These are phyloP conservation scores for Fusarium dimerum DNA, from an alignment of 2,329 filamentous ascomycete species.

Conservation along the genomic window DNA sequence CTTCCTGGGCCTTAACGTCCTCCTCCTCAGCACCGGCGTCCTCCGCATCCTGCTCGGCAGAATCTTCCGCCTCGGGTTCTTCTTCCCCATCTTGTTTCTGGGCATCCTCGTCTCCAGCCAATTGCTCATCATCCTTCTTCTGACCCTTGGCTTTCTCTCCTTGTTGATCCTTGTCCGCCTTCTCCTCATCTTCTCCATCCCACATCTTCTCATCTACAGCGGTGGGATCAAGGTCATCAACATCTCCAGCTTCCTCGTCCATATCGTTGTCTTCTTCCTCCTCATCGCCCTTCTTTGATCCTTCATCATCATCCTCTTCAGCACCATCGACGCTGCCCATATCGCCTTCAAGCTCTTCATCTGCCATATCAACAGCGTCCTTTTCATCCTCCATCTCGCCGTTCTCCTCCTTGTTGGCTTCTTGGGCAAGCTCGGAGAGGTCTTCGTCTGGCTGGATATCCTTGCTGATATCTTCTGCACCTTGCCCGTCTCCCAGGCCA, in stretches of 20 bases:
- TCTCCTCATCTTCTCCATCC: slow-evolving; percentile 81
- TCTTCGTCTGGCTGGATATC: slow-evolving; percentile 95
- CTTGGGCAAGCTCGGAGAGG: slow-evolving; percentile 84
- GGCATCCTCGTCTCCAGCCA: slow-evolving; percentile 59
- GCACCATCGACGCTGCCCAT: slow-evolving; percentile 66
- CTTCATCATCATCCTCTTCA: slow-evolving; percentile 60
- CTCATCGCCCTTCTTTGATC: slow-evolving; percentile 62
- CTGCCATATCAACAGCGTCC: slow-evolving; percentile 88
- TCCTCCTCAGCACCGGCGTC: slow-evolving; percentile 65
- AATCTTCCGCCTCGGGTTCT: slow-evolving; percentile 46
- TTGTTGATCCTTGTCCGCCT: slow-evolving; percentile 80
- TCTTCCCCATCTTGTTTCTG: slow-evolving; percentile 46
- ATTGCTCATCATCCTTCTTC: slow-evolving; percentile 64
- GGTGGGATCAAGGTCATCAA: slow-evolving; percentile 85
- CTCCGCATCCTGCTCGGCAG: slow-evolving; percentile 44
- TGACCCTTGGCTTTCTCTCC: slow-evolving; percentile 71
- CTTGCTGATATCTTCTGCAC: slow-evolving; percentile 96
- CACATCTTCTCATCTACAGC: slow-evolving; percentile 99
- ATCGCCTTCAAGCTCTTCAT: slow-evolving; percentile 88
- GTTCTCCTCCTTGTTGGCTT: slow-evolving; percentile 67
- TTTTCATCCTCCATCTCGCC: slow-evolving; percentile 76
- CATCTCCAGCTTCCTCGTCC: slow-evolving; percentile 87
- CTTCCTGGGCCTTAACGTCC: slow-evolving; percentile 55
- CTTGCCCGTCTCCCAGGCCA: slow-evolving; percentile 91
- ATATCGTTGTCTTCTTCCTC: slow-evolving; percentile 72